Percentiles rank a stretch among this genome's conserved stretches.
These are phyloP conservation scores for Curvularia spicifera DNA, from an alignment of 2,329 filamentous ascomycete genomes.

Conservation along the genomic window DNA sequence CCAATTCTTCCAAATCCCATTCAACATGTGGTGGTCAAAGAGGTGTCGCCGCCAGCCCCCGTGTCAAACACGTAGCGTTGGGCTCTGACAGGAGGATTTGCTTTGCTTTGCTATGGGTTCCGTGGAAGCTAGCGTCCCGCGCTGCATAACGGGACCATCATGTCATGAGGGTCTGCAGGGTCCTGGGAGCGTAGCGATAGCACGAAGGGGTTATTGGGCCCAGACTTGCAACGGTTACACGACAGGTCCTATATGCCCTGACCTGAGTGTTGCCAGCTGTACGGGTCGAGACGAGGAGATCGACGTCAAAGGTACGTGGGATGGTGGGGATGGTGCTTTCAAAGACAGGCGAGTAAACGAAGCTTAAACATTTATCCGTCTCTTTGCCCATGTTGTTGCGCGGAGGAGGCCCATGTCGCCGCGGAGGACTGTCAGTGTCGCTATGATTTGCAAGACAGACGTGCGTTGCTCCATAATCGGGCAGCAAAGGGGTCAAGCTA, in stretches of 20 bases:
- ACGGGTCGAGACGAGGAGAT: background rate
- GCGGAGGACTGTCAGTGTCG: background rate
- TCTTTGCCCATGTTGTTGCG: background rate
- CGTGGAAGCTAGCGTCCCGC: background rate
- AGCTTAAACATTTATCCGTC: background rate
- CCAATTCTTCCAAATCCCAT: background rate
- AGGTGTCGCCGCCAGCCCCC: background rate
- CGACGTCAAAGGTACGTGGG: background rate
- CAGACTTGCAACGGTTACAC: background rate
- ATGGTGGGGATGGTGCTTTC: background rate
- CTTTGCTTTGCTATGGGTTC: background rate
- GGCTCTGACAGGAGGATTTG: background rate
- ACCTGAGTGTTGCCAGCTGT: background rate
- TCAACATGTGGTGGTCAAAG: background rate
- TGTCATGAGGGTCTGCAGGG: background rate
- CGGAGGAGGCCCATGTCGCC: background rate
- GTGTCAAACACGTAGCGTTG: background rate
- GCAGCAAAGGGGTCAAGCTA: background rate
- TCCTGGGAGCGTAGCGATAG: background rate
- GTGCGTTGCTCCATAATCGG: background rate
- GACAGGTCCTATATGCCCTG: background rate
- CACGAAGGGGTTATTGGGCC: background rate
- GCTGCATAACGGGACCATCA: background rate
- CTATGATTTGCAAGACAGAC: background rate
- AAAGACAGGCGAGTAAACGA: background rate